phyloP scores from a whole-genome alignment of 2,329 filamentous ascomycete genomes.

The Phoma sp. region DNA sequence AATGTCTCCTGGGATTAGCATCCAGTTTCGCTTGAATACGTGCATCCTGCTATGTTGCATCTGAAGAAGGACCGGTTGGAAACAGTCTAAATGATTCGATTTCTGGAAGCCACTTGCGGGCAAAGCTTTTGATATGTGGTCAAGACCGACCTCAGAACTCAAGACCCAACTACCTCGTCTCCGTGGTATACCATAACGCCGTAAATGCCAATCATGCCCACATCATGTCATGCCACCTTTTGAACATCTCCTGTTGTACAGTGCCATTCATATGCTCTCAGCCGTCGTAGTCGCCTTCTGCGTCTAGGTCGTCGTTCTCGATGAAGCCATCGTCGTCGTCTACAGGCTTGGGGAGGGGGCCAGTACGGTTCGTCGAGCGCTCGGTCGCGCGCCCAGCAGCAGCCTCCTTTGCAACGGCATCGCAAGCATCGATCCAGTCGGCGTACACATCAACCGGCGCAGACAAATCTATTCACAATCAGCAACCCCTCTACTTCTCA shows the following conservation, averaged over 20 bases:
- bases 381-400: constrained; percentile 49
- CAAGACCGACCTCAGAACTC: neutral
- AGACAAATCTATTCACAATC: constrained; percentile 72
- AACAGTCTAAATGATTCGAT: neutral
- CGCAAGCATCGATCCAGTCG: constrained; percentile 97
- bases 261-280: constrained; percentile 25
- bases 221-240: constrained; percentile 17
- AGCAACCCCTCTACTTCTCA: constrained; percentile 12
- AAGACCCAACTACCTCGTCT: constrained; percentile 20
- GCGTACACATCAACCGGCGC: constrained; percentile 94
- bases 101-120: neutral
- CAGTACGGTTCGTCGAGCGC: constrained; percentile 36
- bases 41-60: neutral
- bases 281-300: constrained; percentile 47
- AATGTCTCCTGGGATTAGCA: too few relatives aligned
- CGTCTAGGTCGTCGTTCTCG: constrained; percentile 49
- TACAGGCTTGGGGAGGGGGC: constrained; percentile 30
- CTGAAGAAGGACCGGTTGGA: neutral
- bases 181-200: constrained; percentile 39
- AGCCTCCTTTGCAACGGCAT: constrained; percentile 71
- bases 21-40: neutral
- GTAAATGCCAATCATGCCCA: constrained; percentile 24
- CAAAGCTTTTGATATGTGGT: constrained; percentile 13
- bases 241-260: constrained; percentile 22
- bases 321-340: constrained; percentile 49